These are phyloP conservation scores for sorghum (Sorghum bicolor) DNA, from an alignment of 176 grass and related monocot genomes.

Conservation along the genomic window DNA sequence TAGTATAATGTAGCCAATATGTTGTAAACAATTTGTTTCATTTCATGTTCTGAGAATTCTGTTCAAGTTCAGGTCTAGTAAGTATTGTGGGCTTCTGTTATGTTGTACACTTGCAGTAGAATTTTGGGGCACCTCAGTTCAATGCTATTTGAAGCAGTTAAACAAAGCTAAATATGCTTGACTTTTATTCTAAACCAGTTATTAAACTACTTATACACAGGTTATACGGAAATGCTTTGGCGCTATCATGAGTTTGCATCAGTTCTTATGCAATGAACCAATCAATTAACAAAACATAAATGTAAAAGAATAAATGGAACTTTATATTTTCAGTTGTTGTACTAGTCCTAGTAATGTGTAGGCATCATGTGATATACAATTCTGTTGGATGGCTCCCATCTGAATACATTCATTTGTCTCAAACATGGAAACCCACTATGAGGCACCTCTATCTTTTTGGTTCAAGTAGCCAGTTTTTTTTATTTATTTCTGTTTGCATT, in stretches of 20 bases:
- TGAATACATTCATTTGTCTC: background rate
- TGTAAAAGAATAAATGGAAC: background rate
- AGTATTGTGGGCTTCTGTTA: background rate
- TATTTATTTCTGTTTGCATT: background rate
- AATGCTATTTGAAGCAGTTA: background rate
- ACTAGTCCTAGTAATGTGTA: background rate
- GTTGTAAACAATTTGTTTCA: background rate
- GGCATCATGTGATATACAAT: constrained; percentile 5
- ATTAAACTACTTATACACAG: background rate
- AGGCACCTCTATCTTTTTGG: background rate
- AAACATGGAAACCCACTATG: background rate
- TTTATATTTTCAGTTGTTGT: constrained; percentile 4
- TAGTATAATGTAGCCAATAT: background rate
- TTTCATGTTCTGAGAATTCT: background rate
- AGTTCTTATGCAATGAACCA: constrained; percentile 8
- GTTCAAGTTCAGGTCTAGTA: background rate
- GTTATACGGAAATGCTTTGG: background rate
- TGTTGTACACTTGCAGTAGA: background rate
- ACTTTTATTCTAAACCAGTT: background rate
- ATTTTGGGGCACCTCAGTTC: background rate
- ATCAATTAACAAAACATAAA: background rate
- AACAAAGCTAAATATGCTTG: background rate
- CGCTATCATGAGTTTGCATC: background rate
- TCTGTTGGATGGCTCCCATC: background rate
- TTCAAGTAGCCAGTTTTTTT: constrained; percentile 11